Evolutionary conservation across 1,284 basidiomycete genomes (phyloP).

Genomic region (Microbotryum violaceum): DNA sequence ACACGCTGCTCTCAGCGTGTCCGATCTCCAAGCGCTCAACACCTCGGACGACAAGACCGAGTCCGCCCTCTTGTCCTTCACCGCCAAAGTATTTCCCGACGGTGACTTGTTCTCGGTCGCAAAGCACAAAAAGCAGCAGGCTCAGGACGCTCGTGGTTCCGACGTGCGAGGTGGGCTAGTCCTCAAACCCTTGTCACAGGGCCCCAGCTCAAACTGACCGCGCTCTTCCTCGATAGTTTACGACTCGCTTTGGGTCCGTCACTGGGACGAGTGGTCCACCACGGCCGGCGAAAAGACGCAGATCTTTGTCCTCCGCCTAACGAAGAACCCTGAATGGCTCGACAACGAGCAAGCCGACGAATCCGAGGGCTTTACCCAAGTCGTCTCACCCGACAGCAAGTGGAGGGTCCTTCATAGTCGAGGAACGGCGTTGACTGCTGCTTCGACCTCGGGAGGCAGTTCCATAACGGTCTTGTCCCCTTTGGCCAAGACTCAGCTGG

Average conservation of each 20-base stretch:
- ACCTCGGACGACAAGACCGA: slow-evolving; percentile 1
- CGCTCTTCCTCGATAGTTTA: slow-evolving; percentile 56
- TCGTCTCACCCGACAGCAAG: background rate
- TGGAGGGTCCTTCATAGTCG: background rate
- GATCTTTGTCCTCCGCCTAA: slow-evolving; percentile 51
- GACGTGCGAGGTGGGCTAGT: slow-evolving; percentile 51
- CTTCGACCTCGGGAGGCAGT: background rate
- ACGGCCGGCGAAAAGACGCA: slow-evolving; percentile 56
- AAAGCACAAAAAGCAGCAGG: slow-evolving; percentile 27
- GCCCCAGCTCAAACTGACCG: background rate
- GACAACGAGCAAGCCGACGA: slow-evolving; percentile 45
- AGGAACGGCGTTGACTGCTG: slow-evolving; percentile 45
- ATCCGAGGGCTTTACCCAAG: slow-evolving; percentile 37
- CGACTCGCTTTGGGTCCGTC: slow-evolving; percentile 65
- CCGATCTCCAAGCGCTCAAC: slow-evolving; percentile 21
- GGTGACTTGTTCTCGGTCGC: slow-evolving; percentile 39
- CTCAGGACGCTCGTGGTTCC: slow-evolving; percentile 30
- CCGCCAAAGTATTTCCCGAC: slow-evolving; percentile 32
- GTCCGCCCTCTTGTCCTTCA: slow-evolving; percentile 29
- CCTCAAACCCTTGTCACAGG: slow-evolving; percentile 56
- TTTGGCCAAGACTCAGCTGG: slow-evolving; percentile 36
- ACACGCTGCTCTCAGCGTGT: slow-evolving; percentile 14
- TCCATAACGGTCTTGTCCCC: slow-evolving; percentile 11
- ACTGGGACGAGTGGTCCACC: slow-evolving; percentile 76
- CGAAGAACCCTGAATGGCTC: slow-evolving; percentile 3